A percentile compares a stretch with the other conserved stretches of the same genome.
These are phyloP conservation scores for Eucalyptus guilfoylei DNA, from an alignment of 345 rosid genomes.

Conservation along the genomic window DNA sequence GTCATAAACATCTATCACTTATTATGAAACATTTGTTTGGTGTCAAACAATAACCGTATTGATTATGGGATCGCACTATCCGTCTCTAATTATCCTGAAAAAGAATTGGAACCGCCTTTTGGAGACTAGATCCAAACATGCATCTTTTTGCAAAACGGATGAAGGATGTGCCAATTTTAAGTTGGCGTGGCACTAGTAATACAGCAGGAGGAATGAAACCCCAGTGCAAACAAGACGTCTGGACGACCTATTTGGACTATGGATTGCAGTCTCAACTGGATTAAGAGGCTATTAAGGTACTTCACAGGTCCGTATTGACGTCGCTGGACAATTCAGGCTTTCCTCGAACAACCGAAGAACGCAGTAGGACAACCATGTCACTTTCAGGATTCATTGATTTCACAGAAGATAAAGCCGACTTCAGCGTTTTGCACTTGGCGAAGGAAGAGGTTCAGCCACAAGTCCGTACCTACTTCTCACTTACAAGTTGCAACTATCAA, in stretches of 20 bases:
- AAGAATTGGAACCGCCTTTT: neutral
- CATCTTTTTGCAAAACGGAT: neutral
- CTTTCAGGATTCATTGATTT: no score
- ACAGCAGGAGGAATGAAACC: neutral
- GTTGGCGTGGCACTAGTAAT: neutral
- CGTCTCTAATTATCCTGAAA: neutral
- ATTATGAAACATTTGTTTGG: neutral
- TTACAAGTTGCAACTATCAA: no score
- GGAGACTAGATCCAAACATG: neutral
- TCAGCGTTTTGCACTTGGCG: no score
- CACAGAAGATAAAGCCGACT: no score
- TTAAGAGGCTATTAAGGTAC: no score
- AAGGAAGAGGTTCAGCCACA: no score
- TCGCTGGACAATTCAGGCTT: neutral
- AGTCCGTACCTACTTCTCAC: no score
- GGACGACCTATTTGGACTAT: neutral
- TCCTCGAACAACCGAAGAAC: neutral
- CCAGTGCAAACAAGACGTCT: neutral
- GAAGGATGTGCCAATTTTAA: neutral
- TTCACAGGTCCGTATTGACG: neutral
- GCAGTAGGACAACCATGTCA: no score
- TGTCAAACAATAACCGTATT: neutral
- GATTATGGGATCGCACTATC: neutral
- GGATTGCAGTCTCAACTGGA: neutral
- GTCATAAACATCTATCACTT: neutral